Percentiles rank a stretch among this genome's conserved stretches.
phyloP scores from a whole-genome alignment of 2,329 filamentous ascomycete species.

The Hymenoscyphus fraxineus region DNA sequence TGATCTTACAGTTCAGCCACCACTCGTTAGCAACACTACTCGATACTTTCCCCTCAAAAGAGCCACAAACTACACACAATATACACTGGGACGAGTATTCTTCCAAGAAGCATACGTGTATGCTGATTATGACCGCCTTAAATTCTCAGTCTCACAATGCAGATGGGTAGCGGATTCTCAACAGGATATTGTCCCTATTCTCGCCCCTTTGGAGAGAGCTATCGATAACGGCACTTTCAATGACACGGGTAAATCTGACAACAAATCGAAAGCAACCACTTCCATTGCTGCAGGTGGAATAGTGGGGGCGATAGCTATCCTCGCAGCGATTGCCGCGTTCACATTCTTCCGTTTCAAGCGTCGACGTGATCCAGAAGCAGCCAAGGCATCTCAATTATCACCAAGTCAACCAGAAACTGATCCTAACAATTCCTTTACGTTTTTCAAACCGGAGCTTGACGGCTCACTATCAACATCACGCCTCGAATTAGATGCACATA shows the following conservation, averaged over 20 bases:
- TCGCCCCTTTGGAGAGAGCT: not conserved
- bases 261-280: not conserved
- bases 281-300: constrained; percentile 7
- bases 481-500: constrained; percentile 8
- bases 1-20: constrained; percentile 36
- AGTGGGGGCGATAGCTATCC: constrained; percentile 2
- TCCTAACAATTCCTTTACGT: not conserved
- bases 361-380: constrained; percentile 1
- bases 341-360: constrained; percentile 5
- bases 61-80: constrained; percentile 35
- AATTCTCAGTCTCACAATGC: constrained; percentile 40
- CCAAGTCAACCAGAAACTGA: not conserved
- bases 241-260: not conserved
- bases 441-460: constrained; percentile 10
- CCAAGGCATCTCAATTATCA: not conserved
- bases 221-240: not conserved
- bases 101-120: constrained; percentile 36
- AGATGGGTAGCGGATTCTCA: constrained; percentile 26
- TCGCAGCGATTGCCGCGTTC: not conserved
- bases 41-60: constrained; percentile 38
- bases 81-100: constrained; percentile 38
- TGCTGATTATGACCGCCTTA: constrained; percentile 39
- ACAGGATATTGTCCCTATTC: not conserved
- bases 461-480: not conserved
- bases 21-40: constrained; percentile 25